These are phyloP conservation scores for Lonicera japonica DNA, from an alignment of 129 eudicot species.

Conservation along the genomic window DNA sequence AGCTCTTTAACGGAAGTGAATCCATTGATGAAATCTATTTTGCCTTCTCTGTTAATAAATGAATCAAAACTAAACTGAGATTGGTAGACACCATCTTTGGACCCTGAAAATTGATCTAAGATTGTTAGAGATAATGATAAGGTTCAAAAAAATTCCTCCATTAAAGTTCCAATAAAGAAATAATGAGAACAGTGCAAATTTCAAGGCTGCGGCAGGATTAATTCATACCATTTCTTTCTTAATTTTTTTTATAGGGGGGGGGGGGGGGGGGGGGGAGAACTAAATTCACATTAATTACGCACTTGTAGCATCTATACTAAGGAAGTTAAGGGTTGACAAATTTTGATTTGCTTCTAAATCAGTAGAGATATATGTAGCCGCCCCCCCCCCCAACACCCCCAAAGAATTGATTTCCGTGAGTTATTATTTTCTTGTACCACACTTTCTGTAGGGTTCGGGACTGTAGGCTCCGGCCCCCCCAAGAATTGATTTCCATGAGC, in stretches of 20 bases:
- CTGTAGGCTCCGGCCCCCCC: slow-evolving; percentile 27
- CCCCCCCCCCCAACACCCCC: too few species aligned
- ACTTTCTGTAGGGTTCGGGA: slow-evolving; percentile 12
- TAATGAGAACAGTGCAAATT: too few species aligned
- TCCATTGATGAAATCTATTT: too few species aligned
- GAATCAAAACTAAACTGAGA: neutral
- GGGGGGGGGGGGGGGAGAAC: too few species aligned
- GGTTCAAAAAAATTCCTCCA: too few species aligned
- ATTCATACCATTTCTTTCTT: too few species aligned
- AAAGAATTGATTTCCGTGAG: slow-evolving; percentile 23
- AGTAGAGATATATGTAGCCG: slow-evolving; percentile 14
- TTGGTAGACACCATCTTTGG: slow-evolving; percentile 8
- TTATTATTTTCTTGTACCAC: slow-evolving; percentile 11
- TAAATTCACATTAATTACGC: too few species aligned
- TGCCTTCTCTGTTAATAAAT: too few species aligned
- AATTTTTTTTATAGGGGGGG: too few species aligned
- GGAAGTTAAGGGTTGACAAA: slow-evolving; percentile 7
- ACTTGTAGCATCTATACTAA: slow-evolving; percentile 29
- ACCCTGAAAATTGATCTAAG: slow-evolving; percentile 4
- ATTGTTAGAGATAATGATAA: neutral
- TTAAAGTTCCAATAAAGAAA: too few species aligned
- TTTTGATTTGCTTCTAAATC: slow-evolving; percentile 21
- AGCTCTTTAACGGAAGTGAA: too few species aligned
- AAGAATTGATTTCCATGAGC: slow-evolving; percentile 23
- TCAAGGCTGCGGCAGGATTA: too few species aligned